phyloP scores from a whole-genome alignment of 192 early-diverging fungal species.

The Linnemannia hyalina region DNA sequence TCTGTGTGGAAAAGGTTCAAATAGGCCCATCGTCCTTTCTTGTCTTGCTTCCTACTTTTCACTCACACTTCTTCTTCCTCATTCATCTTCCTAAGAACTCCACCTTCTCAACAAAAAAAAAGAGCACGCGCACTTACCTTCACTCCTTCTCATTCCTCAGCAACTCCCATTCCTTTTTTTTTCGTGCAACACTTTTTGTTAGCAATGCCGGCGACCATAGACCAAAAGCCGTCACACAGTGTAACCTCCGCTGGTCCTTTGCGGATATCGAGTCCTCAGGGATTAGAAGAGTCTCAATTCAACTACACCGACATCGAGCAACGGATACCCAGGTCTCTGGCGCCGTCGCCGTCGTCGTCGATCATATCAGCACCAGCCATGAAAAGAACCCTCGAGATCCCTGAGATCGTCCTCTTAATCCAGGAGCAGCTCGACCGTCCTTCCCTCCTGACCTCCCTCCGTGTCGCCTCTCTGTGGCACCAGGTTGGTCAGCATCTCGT shows the following conservation, averaged over 20 bases:
- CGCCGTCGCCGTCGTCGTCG: background rate
- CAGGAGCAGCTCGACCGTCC: constrained; percentile 26
- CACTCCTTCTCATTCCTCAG: no score
- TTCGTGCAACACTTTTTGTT: no score
- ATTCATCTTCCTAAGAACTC: background rate
- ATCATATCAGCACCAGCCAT: background rate
- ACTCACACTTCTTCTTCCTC: background rate
- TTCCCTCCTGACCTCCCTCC: constrained; percentile 20
- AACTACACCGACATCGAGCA: background rate
- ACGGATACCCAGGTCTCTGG: background rate
- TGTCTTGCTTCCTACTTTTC: background rate
- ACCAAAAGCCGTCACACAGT: background rate
- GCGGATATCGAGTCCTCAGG: background rate
- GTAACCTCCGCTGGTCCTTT: background rate
- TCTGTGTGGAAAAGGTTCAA: background rate
- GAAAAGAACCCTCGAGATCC: constrained; percentile 16
- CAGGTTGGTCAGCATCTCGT: constrained; percentile 22
- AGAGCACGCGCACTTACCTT: background rate
- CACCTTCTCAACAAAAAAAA: background rate
- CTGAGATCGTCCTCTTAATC: constrained; percentile 34
- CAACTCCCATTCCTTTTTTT: no score
- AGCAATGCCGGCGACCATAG: background rate
- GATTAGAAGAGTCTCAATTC: background rate
- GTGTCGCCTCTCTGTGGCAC: constrained; percentile 23
- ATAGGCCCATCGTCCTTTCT: background rate